A percentile compares a stretch with the other conserved stretches of the same genome.
Evolutionary conservation across 2,329 filamentous ascomycete genomes (phyloP).

Genomic region (Xylaria sp.): DNA sequence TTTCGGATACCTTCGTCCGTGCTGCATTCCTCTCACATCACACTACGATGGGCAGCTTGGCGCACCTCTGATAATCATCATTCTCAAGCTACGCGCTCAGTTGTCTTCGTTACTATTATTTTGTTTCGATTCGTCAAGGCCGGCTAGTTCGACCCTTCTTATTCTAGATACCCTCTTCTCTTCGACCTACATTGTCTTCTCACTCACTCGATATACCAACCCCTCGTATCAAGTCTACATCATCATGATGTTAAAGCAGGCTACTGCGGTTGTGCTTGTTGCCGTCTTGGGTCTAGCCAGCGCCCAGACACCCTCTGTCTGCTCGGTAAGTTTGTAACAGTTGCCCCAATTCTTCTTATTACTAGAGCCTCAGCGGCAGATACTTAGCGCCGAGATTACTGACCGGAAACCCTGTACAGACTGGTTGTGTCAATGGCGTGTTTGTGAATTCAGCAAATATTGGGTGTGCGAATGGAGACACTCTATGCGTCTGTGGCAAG

Average conservation of each 20-base stretch:
- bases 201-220: slow-evolving; percentile 1
- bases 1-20: background rate
- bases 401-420: slow-evolving; percentile 24
- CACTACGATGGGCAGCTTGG: slow-evolving; percentile 20
- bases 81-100: slow-evolving; percentile 5
- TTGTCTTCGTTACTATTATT: slow-evolving; percentile 18
- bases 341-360: too few relatives aligned
- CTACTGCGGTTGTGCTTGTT: slow-evolving; percentile 21
- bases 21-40: background rate
- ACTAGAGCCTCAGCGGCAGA: background rate
- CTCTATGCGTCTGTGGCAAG: slow-evolving; percentile 49
- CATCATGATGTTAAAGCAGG: slow-evolving; percentile 29
- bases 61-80: slow-evolving; percentile 15
- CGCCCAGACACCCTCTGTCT: slow-evolving; percentile 33
- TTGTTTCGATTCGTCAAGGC: slow-evolving; percentile 26
- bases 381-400: slow-evolving; percentile 11
- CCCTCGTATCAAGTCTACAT: background rate
- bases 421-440: slow-evolving; percentile 38
- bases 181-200: slow-evolving; percentile 7
- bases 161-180: slow-evolving; percentile 33
- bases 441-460: slow-evolving; percentile 30
- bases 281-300: slow-evolving; percentile 29
- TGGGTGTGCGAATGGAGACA: slow-evolving; percentile 39
- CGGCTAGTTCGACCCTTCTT: slow-evolving; percentile 33
- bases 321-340: slow-evolving; percentile 33